Evolutionary conservation across 2,329 filamentous ascomycete species (phyloP).

Genomic region (Gliomastix tumulicola): DNA sequence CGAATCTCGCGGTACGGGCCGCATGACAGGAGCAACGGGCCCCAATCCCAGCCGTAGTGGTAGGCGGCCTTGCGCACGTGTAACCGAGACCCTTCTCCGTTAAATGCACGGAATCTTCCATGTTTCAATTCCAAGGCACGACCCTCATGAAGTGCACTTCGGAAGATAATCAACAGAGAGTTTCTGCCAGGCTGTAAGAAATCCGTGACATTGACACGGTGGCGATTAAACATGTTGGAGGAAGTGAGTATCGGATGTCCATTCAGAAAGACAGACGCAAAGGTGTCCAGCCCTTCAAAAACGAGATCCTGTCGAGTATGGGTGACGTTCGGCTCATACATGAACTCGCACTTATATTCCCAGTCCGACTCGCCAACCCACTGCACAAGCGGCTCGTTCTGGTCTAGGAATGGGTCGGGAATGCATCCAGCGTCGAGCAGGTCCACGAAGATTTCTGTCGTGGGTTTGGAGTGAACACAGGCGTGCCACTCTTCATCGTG

Average conservation of each 20-base stretch:
- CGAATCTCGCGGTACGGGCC: constrained; percentile 59
- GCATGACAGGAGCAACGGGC: constrained; percentile 49
- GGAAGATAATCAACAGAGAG: constrained; percentile 42
- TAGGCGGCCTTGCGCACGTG: constrained; percentile 51
- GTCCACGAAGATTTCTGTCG: not conserved
- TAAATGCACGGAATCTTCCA: constrained; percentile 44
- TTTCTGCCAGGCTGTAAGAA: constrained; percentile 23
- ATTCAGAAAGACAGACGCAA: constrained; percentile 42
- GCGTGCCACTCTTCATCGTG: constrained; percentile 2
- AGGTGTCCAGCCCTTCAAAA: constrained; percentile 51
- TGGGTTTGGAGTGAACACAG: not conserved
- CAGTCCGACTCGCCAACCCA: constrained; percentile 55
- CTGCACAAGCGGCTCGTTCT: constrained; percentile 48
- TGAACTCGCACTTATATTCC: constrained; percentile 40
- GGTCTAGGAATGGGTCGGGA: constrained; percentile 47
- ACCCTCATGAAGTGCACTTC: constrained; percentile 41
- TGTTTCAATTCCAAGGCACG: constrained; percentile 40
- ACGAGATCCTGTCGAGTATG: constrained; percentile 19
- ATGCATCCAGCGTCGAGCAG: constrained; percentile 19
- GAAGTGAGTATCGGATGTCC: constrained; percentile 35
- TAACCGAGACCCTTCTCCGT: constrained; percentile 26
- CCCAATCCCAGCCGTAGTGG: constrained; percentile 65
- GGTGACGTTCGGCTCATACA: constrained; percentile 7
- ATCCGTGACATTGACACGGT: constrained; percentile 37
- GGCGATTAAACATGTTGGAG: constrained; percentile 47